phyloP scores from a whole-genome alignment of 805 yeast species.

The Metschnikowia corniflorae region DNA sequence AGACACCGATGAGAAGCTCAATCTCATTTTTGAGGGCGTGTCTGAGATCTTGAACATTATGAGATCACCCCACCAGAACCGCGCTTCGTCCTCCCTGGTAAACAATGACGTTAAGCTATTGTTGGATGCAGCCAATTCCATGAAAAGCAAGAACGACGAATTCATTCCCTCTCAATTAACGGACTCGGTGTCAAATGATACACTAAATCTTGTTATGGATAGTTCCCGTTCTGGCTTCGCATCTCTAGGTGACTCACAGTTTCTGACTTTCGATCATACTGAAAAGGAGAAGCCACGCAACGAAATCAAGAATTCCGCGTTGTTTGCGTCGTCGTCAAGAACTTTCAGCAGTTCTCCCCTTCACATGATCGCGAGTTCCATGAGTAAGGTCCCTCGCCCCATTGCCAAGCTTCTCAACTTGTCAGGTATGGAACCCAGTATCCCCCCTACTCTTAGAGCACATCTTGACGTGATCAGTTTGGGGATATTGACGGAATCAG shows the following conservation, averaged over 20 bases:
- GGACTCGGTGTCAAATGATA: conserved; percentile 2
- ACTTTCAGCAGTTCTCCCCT: conserved; percentile 45
- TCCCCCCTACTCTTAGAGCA: conserved; percentile 10
- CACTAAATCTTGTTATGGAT: conserved; percentile 1
- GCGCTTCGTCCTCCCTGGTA: conserved; percentile 9
- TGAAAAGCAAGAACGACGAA: conserved; percentile 14
- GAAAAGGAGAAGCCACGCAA: conserved; percentile 1
- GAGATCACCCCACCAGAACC: conserved; percentile 10
- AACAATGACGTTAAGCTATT: conserved; percentile 24
- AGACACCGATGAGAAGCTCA: conserved; percentile 20
- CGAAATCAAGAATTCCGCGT: not conserved
- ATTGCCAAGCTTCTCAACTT: conserved; percentile 28
- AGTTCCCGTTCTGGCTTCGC: conserved; percentile 5
- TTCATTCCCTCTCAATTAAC: conserved; percentile 2
- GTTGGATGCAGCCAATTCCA: conserved; percentile 26
- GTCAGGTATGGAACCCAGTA: conserved; percentile 9
- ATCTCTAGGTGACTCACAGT: not conserved
- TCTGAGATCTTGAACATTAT: conserved; percentile 30
- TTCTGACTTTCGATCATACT: conserved; percentile 1
- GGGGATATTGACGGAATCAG: conserved; percentile 46
- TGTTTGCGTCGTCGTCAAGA: conserved; percentile 25
- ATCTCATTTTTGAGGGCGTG: conserved; percentile 33
- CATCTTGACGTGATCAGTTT: conserved; percentile 48
- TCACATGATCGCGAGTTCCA: conserved; percentile 33
- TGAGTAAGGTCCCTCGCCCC: conserved; percentile 33